phyloP scores from a whole-genome alignment of 164 flowering plant species.

The Vitis cinerea region DNA sequence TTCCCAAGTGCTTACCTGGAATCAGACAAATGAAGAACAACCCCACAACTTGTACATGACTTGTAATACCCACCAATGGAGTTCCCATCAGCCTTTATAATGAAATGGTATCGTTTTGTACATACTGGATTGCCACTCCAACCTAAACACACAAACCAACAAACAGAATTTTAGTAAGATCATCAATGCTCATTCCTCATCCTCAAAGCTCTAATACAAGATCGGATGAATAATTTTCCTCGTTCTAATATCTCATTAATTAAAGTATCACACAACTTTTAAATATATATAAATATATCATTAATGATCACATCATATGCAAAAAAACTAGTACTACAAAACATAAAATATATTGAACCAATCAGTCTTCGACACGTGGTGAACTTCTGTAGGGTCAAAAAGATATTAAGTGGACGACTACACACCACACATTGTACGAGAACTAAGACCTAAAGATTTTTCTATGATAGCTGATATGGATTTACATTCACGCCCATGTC shows the following conservation, averaged over 20 bases:
- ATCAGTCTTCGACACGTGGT: neutral
- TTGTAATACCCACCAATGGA: slow-evolving; percentile 54
- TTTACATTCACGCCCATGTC: no score
- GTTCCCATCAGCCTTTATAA: slow-evolving; percentile 52
- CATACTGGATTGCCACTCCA: slow-evolving; percentile 91
- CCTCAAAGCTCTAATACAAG: no score
- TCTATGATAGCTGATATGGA: no score
- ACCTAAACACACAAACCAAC: slow-evolving; percentile 27
- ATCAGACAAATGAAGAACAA: slow-evolving; percentile 45
- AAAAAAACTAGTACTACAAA: neutral
- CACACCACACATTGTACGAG: no score
- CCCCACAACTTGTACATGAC: slow-evolving; percentile 65
- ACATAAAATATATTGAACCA: neutral
- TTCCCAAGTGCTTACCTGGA: slow-evolving; percentile 38
- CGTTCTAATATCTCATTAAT: no score
- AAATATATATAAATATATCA: neutral
- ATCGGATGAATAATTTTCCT: no score
- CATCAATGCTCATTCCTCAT: no score
- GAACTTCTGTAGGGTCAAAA: no score
- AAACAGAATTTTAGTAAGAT: neutral
- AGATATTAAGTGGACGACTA: no score
- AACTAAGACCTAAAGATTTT: no score
- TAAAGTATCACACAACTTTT: no score
- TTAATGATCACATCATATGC: neutral
- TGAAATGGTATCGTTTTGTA: slow-evolving; percentile 78